Percentiles rank a stretch among this genome's conserved stretches.
These are phyloP conservation scores for Phytophthora ohioensis DNA, from an alignment of 352 stramenopile species.

Conservation along the genomic window DNA sequence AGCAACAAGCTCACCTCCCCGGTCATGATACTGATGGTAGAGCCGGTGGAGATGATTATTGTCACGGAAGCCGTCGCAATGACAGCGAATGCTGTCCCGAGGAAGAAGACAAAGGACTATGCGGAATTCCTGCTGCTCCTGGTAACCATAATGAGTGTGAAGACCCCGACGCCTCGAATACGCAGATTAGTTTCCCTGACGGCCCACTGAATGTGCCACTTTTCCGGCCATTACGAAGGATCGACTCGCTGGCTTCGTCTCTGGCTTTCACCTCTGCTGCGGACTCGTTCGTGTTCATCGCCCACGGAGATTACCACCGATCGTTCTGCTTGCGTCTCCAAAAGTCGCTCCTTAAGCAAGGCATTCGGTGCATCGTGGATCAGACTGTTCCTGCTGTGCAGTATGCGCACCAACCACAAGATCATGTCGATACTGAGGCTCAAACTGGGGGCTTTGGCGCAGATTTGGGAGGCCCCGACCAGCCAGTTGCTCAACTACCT, in stretches of 20 bases:
- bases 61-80: constrained; percentile 28
- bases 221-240: constrained; percentile 30
- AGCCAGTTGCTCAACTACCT: constrained; percentile 34
- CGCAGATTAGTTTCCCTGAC: constrained; percentile 31
- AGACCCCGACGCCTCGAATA: constrained; percentile 21
- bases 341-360: constrained; percentile 65
- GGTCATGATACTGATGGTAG: constrained; percentile 36
- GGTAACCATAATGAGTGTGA: constrained; percentile 29
- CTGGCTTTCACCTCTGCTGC: constrained; percentile 29
- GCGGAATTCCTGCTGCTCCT: constrained; percentile 9
- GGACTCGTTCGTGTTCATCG: constrained; percentile 76
- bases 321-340: constrained; percentile 70
- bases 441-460: constrained; percentile 22
- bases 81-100: constrained; percentile 25
- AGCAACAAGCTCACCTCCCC: constrained; percentile 38
- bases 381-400: constrained; percentile 59
- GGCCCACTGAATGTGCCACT: constrained; percentile 31
- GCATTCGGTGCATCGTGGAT: constrained; percentile 69
- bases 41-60: constrained; percentile 13
- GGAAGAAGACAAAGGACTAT: constrained; percentile 29
- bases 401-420: constrained; percentile 37
- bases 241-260: constrained; percentile 33
- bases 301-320: constrained; percentile 76
- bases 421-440: constrained; percentile 24
- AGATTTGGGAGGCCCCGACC: constrained; percentile 16